Evolutionary conservation across 345 rosid genomes (phyloP).

Genomic region (Hibiscus trionum): DNA sequence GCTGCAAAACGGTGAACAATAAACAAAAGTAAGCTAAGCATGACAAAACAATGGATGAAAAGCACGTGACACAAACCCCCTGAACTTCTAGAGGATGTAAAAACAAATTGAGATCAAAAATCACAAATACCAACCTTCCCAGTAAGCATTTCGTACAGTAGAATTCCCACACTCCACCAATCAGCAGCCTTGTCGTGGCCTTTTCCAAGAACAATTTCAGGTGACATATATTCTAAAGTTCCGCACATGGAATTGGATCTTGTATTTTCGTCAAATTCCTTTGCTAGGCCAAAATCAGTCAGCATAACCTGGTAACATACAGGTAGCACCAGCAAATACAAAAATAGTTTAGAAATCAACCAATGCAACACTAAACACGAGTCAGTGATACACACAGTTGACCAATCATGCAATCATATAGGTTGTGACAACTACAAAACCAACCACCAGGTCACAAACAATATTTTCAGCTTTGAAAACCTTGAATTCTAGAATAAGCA

Average conservation of each 20-base stretch:
- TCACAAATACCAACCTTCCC: conserved; percentile 26
- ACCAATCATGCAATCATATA: not conserved
- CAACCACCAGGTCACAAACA: conserved; percentile 21
- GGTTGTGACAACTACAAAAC: not conserved
- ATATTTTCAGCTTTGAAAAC: conserved; percentile 25
- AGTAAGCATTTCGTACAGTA: conserved; percentile 88
- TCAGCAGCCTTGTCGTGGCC: conserved; percentile 97
- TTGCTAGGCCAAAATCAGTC: conserved; percentile 94
- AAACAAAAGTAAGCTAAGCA: not conserved
- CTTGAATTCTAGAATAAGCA: conserved; percentile 31
- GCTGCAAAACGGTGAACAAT: conserved; percentile 24
- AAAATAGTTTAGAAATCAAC: conserved; percentile 1
- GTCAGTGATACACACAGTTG: not conserved
- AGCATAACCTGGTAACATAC: conserved; percentile 47
- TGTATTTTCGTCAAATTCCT: conserved; percentile 70
- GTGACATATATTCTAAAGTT: conserved; percentile 92
- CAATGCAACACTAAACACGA: not conserved
- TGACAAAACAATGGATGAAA: not conserved
- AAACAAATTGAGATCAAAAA: not conserved
- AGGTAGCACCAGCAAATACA: not conserved
- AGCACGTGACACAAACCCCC: not conserved
- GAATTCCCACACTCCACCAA: conserved; percentile 97
- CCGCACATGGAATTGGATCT: conserved; percentile 98
- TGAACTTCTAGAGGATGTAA: not conserved
- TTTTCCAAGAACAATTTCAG: conserved; percentile 83